Percentiles rank a stretch among this genome's conserved stretches.
phyloP scores from a whole-genome alignment of 306 rosid genomes.

The Corylus americana region DNA sequence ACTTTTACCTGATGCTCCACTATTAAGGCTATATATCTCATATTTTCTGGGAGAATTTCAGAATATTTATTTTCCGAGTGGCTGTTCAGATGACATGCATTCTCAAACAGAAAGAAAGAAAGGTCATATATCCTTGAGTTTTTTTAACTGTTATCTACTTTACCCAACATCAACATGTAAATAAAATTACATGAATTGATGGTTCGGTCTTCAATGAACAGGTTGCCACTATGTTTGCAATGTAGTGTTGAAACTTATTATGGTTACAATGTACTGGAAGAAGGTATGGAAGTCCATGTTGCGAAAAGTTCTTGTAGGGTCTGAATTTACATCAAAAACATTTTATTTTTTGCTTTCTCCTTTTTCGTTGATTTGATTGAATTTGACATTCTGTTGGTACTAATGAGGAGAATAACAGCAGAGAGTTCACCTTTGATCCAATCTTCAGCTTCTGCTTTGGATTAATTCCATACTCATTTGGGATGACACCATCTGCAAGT shows the following conservation, averaged over 20 bases:
- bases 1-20: background rate
- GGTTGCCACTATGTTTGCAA: background rate
- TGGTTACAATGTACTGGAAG: background rate
- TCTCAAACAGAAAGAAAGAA: background rate
- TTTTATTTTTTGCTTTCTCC: too few species aligned
- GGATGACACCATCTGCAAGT: conserved; percentile 98
- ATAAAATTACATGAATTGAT: too few species aligned
- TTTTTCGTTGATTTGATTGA: background rate
- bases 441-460: conserved; percentile 89
- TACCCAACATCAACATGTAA: background rate
- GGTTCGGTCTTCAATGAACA: background rate
- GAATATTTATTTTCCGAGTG: background rate
- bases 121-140: background rate
- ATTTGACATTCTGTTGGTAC: background rate
- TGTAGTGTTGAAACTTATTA: background rate
- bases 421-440: conserved; percentile 79
- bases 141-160: background rate
- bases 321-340: background rate
- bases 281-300: background rate
- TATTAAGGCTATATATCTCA: background rate
- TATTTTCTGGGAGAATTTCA: background rate
- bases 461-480: conserved; percentile 96
- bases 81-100: background rate
- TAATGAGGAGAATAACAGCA: too few species aligned
- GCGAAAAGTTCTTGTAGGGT: background rate